Evolutionary conservation across 306 rosid species (phyloP).

Genomic region (Vicia sativa): DNA sequence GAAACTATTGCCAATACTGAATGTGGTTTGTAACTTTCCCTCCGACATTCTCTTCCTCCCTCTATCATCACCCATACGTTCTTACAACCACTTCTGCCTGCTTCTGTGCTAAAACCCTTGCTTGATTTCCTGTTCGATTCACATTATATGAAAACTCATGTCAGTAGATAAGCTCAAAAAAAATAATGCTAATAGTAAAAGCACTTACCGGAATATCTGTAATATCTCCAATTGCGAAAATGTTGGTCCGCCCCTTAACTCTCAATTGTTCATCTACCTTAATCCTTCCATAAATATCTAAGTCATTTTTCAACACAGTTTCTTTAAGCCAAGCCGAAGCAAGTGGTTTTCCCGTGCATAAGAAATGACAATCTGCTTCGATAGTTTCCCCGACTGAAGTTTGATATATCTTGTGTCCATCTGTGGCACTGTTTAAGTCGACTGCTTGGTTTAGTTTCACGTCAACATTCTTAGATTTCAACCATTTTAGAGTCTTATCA

Average conservation of each 20-base stretch:
- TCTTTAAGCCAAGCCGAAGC: slow-evolving; percentile 74
- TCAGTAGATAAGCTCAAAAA: no score
- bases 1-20: slow-evolving; percentile 60
- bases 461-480: slow-evolving; percentile 59
- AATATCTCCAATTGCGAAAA: slow-evolving; percentile 82
- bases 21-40: slow-evolving; percentile 53
- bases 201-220: slow-evolving; percentile 69
- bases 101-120: slow-evolving; percentile 76
- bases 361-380: slow-evolving; percentile 67
- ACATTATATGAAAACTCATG: slow-evolving; percentile 23
- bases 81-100: slow-evolving; percentile 70
- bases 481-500: slow-evolving; percentile 58
- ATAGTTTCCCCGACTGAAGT: slow-evolving; percentile 65
- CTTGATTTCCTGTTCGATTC: slow-evolving; percentile 63
- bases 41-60: slow-evolving; percentile 51
- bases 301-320: slow-evolving; percentile 45
- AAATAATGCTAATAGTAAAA: neutral
- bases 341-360: slow-evolving; percentile 57
- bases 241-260: slow-evolving; percentile 59
- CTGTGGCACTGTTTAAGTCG: slow-evolving; percentile 32
- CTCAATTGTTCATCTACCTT: slow-evolving; percentile 65
- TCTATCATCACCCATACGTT: slow-evolving; percentile 58
- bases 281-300: slow-evolving; percentile 63
- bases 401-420: slow-evolving; percentile 47
- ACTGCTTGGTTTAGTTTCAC: slow-evolving; percentile 64